Percentiles rank a stretch among this genome's conserved stretches.
These are phyloP conservation scores for Spiromastix sp. DNA, from an alignment of 2,329 filamentous ascomycete species.

Conservation along the genomic window DNA sequence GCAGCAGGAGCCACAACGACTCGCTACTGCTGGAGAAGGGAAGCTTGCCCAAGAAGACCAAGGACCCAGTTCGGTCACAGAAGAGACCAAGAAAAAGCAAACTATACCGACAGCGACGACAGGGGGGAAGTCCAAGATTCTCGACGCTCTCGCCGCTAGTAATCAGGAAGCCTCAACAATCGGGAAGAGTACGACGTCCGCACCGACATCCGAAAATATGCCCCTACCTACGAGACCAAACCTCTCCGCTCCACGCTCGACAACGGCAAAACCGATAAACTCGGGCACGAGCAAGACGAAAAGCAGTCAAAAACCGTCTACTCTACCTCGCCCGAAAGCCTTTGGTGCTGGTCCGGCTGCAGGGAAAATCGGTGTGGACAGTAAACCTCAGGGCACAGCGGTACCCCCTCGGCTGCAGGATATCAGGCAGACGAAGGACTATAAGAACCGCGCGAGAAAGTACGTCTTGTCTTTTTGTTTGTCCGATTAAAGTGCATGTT, in stretches of 20 bases:
- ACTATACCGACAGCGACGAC: background rate
- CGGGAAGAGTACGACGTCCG: no score
- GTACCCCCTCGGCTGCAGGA: slow-evolving; percentile 15
- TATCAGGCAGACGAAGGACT: slow-evolving; percentile 31
- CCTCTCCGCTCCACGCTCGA: background rate
- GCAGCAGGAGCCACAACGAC: no score
- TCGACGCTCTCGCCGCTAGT: slow-evolving; percentile 1
- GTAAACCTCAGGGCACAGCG: no score
- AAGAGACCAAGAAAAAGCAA: background rate
- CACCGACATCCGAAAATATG: background rate
- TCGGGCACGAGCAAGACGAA: background rate
- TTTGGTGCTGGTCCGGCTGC: no score
- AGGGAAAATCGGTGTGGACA: no score
- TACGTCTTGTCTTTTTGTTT: slow-evolving; percentile 12
- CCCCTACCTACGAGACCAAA: background rate
- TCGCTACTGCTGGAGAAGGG: background rate
- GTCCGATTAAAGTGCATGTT: background rate
- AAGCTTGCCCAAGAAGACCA: background rate
- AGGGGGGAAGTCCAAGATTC: slow-evolving; percentile 2
- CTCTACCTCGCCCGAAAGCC: no score
- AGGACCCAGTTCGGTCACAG: no score
- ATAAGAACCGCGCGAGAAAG: slow-evolving; percentile 29
- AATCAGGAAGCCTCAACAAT: background rate
- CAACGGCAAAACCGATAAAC: background rate
- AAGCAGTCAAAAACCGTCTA: background rate